These are phyloP conservation scores for Colletotrichum tofieldiae DNA, from an alignment of 2,329 filamentous ascomycete genomes.

Conservation along the genomic window DNA sequence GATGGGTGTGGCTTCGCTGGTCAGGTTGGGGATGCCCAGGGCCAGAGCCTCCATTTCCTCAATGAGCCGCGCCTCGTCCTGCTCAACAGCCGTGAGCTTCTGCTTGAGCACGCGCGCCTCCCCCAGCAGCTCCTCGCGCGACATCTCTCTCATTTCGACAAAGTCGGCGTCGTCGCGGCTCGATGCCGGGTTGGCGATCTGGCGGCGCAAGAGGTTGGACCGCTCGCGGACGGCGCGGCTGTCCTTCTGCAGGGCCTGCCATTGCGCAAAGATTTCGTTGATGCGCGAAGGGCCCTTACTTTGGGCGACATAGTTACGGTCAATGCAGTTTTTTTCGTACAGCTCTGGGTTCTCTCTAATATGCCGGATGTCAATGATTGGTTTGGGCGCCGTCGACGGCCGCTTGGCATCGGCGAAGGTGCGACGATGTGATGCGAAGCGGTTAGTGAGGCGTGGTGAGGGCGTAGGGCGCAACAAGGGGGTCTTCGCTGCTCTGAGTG, in stretches of 20 bases:
- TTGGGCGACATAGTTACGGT: conserved; percentile 83
- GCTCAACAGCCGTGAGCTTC: conserved; percentile 72
- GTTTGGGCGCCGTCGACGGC: conserved; percentile 83
- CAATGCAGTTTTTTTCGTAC: conserved; percentile 86
- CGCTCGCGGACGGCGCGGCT: conserved; percentile 75
- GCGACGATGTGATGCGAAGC: conserved; percentile 18
- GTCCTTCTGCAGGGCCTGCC: conserved; percentile 73
- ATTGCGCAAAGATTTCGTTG: conserved; percentile 68
- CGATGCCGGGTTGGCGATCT: conserved; percentile 68
- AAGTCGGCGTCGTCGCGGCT: conserved; percentile 58
- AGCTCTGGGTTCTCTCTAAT: conserved; percentile 89
- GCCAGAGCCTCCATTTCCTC: conserved; percentile 82
- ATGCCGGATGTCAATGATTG: conserved; percentile 86
- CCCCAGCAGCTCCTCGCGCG: conserved; percentile 69
- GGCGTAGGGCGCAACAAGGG: not conserved
- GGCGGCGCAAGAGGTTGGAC: conserved; percentile 75
- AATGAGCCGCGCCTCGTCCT: conserved; percentile 71
- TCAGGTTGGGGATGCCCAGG: conserved; percentile 88
- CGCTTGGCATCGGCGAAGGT: conserved; percentile 55
- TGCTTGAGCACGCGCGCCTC: conserved; percentile 78
- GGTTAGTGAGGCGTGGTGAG: not conserved
- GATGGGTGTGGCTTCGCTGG: conserved; percentile 81
- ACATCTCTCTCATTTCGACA: conserved; percentile 55
- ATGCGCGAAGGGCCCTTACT: conserved; percentile 71
- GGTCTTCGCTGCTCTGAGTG: conserved; percentile 3